phyloP scores from a whole-genome alignment of 148 eudicot species.

The Agrostemma githago region DNA sequence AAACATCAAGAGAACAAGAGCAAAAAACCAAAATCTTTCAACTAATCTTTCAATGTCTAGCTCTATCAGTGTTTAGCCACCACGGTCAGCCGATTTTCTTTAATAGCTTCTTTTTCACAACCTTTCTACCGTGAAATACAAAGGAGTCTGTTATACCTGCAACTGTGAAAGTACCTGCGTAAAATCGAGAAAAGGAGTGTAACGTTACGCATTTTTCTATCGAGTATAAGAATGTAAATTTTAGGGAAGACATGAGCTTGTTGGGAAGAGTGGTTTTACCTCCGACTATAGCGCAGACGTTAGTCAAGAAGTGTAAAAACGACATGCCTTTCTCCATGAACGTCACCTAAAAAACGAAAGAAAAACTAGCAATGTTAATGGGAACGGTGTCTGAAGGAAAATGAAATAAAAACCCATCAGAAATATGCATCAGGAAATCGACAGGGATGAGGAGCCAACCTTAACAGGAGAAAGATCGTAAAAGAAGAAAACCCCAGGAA shows the following conservation, averaged over 20 bases:
- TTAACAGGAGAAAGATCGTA: slow-evolving; percentile 88
- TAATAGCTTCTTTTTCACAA: slow-evolving; percentile 51
- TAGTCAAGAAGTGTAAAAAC: slow-evolving; percentile 82
- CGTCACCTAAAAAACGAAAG: slow-evolving; percentile 57
- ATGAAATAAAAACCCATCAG: background rate
- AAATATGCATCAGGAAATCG: background rate
- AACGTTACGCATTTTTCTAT: background rate
- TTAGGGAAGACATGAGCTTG: background rate
- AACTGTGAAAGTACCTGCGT: slow-evolving; percentile 72
- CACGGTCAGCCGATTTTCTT: slow-evolving; percentile 50
- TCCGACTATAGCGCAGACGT: slow-evolving; percentile 86
- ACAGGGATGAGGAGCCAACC: slow-evolving; percentile 33
- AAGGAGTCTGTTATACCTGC: slow-evolving; percentile 84
- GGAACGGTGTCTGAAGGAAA: background rate
- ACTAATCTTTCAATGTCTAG: slow-evolving; percentile 5
- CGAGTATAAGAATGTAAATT: too few species aligned
- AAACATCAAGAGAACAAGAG: slow-evolving; percentile 9
- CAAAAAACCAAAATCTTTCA: slow-evolving; percentile 3
- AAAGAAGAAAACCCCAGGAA: slow-evolving; percentile 87
- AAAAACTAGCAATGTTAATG: background rate
- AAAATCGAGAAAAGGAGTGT: background rate
- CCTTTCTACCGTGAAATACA: slow-evolving; percentile 71
- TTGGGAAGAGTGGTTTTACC: slow-evolving; percentile 41
- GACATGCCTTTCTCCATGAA: slow-evolving; percentile 54
- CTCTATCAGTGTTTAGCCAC: background rate